phyloP scores from a whole-genome alignment of 371 early-diverging fungal species.

The Rhizopus microsporus region DNA sequence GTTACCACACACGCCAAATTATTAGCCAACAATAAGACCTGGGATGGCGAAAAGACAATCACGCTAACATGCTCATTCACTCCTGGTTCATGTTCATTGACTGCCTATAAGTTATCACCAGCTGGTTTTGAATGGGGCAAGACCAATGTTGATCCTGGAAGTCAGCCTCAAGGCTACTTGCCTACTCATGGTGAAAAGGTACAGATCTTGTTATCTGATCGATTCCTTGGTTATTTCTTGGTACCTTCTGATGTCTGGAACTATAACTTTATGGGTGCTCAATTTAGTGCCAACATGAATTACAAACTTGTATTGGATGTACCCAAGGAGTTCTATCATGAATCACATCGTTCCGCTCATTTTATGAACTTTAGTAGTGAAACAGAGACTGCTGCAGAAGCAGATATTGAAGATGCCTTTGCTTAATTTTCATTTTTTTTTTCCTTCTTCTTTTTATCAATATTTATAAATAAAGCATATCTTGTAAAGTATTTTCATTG shows the following conservation, averaged over 20 bases:
- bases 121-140: slow-evolving; percentile 96
- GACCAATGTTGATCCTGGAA: slow-evolving; percentile 71
- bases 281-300: slow-evolving; percentile 88
- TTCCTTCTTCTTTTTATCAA: background rate
- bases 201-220: slow-evolving; percentile 92
- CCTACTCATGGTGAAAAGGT: slow-evolving; percentile 92
- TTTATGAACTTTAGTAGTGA: slow-evolving; percentile 93
- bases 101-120: slow-evolving; percentile 94
- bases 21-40: slow-evolving; percentile 83
- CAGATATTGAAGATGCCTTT: slow-evolving; percentile 74
- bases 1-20: slow-evolving; percentile 88
- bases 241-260: slow-evolving; percentile 97
- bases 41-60: slow-evolving; percentile 95
- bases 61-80: slow-evolving; percentile 94
- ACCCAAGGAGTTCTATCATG: slow-evolving; percentile 97
- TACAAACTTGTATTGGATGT: slow-evolving; percentile 87
- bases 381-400: slow-evolving; percentile 69
- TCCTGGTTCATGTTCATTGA: slow-evolving; percentile 95
- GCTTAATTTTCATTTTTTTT: slow-evolving; percentile 41
- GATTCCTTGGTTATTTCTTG: slow-evolving; percentile 97
- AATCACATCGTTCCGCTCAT: slow-evolving; percentile 93
- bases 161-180: slow-evolving; percentile 86
- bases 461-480: slow-evolving; percentile 4
- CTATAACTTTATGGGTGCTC: slow-evolving; percentile 90
- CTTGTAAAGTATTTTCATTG: background rate